phyloP scores from a whole-genome alignment of 164 flowering plant genomes.

The Aristolochia californica region DNA sequence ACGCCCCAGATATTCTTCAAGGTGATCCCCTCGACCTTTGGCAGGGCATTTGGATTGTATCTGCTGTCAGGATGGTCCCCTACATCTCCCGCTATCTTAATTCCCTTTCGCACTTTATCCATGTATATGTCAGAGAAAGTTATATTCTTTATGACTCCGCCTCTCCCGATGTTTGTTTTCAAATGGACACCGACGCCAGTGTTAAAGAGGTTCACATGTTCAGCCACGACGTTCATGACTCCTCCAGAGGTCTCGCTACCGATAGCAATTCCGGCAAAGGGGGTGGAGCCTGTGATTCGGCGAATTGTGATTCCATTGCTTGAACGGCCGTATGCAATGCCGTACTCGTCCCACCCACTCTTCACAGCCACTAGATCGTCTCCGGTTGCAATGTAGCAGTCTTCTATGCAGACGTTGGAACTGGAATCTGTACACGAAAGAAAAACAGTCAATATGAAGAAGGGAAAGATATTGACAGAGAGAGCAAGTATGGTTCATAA shows the following conservation, averaged over 20 bases:
- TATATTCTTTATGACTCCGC: conserved; percentile 64
- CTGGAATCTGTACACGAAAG: conserved; percentile 60
- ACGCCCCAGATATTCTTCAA: conserved; percentile 54
- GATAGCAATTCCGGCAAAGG: conserved; percentile 88
- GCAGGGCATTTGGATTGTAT: conserved; percentile 66
- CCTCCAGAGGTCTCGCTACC: conserved; percentile 99
- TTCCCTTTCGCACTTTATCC: conserved; percentile 56
- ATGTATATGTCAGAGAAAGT: conserved; percentile 55
- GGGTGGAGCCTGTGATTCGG: conserved; percentile 75
- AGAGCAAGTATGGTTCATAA: too few relatives aligned
- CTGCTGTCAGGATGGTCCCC: conserved; percentile 89
- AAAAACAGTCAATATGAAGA: background rate
- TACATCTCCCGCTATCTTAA: conserved; percentile 68
- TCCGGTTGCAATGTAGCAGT: conserved; percentile 73
- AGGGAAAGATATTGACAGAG: too few relatives aligned
- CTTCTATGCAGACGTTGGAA: conserved; percentile 87
- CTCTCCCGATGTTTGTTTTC: conserved; percentile 82
- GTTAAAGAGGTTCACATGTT: conserved; percentile 61
- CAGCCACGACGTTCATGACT: conserved; percentile 55
- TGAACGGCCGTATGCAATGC: conserved; percentile 63
- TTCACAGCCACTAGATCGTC: conserved; percentile 89
- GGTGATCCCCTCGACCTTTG: conserved; percentile 48
- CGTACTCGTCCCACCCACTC: conserved; percentile 99
- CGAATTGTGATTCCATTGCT: conserved; percentile 71
- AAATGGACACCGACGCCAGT: conserved; percentile 69